Evolutionary conservation across 148 eudicot genomes (phyloP), one percentile per base, ranked within the genome.

Genomic region (Camellia lanceoleosa): DNA sequence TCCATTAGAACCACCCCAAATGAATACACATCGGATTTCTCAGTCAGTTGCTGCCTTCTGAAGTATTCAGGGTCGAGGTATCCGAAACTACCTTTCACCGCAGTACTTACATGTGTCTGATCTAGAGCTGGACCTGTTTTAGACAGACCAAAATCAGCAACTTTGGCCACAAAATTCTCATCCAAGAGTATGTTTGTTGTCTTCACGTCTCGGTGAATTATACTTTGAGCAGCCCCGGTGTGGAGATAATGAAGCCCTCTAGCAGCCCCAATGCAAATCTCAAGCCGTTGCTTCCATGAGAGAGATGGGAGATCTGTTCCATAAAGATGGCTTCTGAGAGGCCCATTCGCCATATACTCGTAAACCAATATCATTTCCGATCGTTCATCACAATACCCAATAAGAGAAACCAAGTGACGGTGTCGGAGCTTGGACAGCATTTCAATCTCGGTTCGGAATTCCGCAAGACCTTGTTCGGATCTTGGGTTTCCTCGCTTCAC

Each of bases 1-100:
- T 93, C 98, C 95, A 93, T 88, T n/a, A 93, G 67, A n/a, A 93
- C 98, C 43, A 93, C 98, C 43, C 98, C 98, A 68, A 91, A 93
- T 7, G 98, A 93, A 79, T 93, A 93, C 1, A 93, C 98, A 72
- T 93, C 98, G 41, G 94, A 92, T 75, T 92, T 93, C 78, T 93
- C 96, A 2, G 95, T 93, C 44, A 93, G 82, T 80, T 90, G 95
- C 66, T 93, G 96, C 80, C 98, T 84, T 71, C 74, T 71, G 12
- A 71, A 71, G 38, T 71, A 71, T 47, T 71, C 55, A 7, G 74
- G 74, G 15, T 71, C 74, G 47, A 71, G 74, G 56, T 71, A 71
- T 3, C 56, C 74, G 0, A 71, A 71, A n/a, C 74, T 71, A 47
- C 55, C 74, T 30, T 46, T 44, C 23, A 71, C 74, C 47, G 38